A percentile compares a stretch with the other conserved stretches of the same genome.
phyloP scores from a whole-genome alignment of 331 rosid species.

The Saraca asoca region DNA sequence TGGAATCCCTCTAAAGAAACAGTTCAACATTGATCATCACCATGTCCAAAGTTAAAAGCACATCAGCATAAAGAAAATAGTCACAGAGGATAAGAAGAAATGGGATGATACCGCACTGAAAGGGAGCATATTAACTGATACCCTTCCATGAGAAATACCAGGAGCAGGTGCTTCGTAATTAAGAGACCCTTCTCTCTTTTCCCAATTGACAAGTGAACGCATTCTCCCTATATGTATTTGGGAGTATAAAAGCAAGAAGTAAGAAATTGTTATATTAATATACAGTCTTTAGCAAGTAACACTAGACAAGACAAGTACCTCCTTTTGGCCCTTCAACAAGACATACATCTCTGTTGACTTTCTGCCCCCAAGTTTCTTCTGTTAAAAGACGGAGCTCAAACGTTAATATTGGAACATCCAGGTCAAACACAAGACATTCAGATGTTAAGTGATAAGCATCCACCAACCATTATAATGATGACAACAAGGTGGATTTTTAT shows the following conservation, averaged over 20 bases:
- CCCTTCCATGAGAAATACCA: constrained; percentile 55
- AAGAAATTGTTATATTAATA: constrained; percentile 32
- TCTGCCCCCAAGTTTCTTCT: constrained; percentile 75
- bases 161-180: constrained; percentile 62
- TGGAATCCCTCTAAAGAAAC: background rate
- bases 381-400: constrained; percentile 29
- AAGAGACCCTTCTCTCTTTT: constrained; percentile 72
- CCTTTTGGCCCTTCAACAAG: constrained; percentile 68
- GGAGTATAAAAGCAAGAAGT: constrained; percentile 34
- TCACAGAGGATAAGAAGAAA: constrained; percentile 29
- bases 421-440: constrained; percentile 14
- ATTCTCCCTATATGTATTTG: constrained; percentile 61
- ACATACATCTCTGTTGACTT: constrained; percentile 58
- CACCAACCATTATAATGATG: constrained; percentile 31
- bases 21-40: constrained; percentile 15
- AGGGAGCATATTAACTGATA: constrained; percentile 49
- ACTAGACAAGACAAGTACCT: constrained; percentile 49
- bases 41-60: constrained; percentile 25
- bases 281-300: constrained; percentile 30
- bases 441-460: constrained; percentile 13
- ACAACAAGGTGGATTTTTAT: constrained; percentile 25
- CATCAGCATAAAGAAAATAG: constrained; percentile 19
- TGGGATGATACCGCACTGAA: constrained; percentile 56
- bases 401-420: constrained; percentile 31
- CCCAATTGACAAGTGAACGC: constrained; percentile 74